Conservation (phyloP, 768 basidiomycete species). For the Boletus edulis region DNA sequence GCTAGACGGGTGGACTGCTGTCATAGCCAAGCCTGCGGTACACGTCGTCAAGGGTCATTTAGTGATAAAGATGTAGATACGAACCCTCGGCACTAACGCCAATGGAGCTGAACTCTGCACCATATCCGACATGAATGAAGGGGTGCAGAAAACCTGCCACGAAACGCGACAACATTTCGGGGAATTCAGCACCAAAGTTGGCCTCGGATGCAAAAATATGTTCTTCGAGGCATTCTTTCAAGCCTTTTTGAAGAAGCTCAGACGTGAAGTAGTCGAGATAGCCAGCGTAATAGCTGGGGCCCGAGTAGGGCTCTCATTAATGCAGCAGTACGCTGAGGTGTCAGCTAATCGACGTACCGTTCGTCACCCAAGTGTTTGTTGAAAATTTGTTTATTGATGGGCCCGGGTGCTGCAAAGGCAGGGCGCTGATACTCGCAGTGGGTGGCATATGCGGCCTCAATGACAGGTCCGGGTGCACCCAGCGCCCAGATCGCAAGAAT, state of each 20-base stretch:
- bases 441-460: conserved; percentile 41
- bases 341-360: conserved; percentile 34
- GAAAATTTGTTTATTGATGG: conserved; percentile 40
- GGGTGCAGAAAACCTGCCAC: conserved; percentile 60
- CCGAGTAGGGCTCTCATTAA: not conserved
- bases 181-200: conserved; percentile 34
- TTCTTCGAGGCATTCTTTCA: conserved; percentile 46
- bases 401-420: conserved; percentile 28
- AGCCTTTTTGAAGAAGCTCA: conserved; percentile 41
- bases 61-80: conserved; percentile 34
- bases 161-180: conserved; percentile 55
- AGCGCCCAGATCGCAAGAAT: conserved; percentile 58
- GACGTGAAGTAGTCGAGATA: conserved; percentile 59
- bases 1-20: conserved; percentile 34
- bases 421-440: conserved; percentile 40
- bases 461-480: conserved; percentile 45
- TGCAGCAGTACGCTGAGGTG: not conserved
- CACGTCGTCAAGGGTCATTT: conserved; percentile 22
- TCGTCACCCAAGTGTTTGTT: conserved; percentile 56
- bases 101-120: conserved; percentile 57
- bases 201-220: conserved; percentile 51
- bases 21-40: conserved; percentile 51
- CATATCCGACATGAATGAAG: conserved; percentile 61
- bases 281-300: conserved; percentile 51
- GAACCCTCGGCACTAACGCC: conserved; percentile 64